Evolutionary conservation across 2,329 filamentous ascomycete species (phyloP).

Genomic region (Fusarium denticulatum): DNA sequence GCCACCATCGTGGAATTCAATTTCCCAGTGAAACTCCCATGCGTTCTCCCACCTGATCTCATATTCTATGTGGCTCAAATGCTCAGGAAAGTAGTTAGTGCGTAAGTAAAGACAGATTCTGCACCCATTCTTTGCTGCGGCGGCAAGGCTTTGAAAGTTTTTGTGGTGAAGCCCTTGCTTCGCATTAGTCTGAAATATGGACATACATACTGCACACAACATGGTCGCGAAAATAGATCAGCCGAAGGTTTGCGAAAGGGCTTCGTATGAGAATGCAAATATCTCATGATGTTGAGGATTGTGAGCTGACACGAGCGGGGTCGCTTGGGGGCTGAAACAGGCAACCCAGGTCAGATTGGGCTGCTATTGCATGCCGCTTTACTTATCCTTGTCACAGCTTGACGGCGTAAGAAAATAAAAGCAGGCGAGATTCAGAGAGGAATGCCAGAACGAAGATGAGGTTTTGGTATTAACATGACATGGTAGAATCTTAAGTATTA

Average conservation of each 20-base stretch:
- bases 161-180: background rate
- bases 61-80: background rate
- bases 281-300: background rate
- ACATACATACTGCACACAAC: background rate
- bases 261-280: background rate
- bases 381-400: background rate
- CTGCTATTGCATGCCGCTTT: background rate
- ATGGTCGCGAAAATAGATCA: fast-evolving
- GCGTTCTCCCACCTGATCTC: background rate
- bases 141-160: background rate
- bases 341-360: background rate
- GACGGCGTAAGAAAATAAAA: background rate
- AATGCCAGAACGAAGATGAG: too few species aligned
- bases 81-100: background rate
- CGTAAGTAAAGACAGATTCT: background rate
- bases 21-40: background rate
- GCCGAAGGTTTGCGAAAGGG: fast-evolving
- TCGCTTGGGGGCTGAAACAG: background rate
- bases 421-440: background rate
- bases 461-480: background rate
- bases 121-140: background rate
- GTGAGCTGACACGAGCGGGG: background rate
- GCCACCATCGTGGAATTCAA: background rate
- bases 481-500: background rate
- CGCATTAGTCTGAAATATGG: background rate